Conservation (phyloP, 1,284 basidiomycete species). For the Singerocomus rubriflavus region DNA sequence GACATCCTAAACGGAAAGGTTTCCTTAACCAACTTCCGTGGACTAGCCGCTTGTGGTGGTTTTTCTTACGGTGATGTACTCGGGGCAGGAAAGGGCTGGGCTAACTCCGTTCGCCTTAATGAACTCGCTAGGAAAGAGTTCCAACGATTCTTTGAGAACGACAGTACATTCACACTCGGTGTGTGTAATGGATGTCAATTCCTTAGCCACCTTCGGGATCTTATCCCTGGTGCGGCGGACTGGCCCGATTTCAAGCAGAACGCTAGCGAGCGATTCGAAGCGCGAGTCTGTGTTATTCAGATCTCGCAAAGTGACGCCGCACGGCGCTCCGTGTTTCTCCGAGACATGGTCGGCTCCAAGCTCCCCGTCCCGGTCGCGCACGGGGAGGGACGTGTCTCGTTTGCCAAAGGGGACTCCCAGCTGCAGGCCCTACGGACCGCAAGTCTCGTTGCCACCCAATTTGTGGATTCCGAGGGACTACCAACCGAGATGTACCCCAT, state of each 20-base stretch:
- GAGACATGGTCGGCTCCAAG: constrained; percentile 82
- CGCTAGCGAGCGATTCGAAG: constrained; percentile 89
- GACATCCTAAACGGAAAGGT: constrained; percentile 81
- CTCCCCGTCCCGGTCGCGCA: constrained; percentile 95
- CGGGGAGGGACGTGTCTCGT: constrained; percentile 89
- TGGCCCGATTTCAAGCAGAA: constrained; percentile 97
- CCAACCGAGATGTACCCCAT: constrained; percentile 82
- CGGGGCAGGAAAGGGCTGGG: constrained; percentile 98
- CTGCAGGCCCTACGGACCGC: constrained; percentile 42
- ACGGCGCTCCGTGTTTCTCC: constrained; percentile 76
- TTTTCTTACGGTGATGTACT: constrained; percentile 99
- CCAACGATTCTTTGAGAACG: constrained; percentile 73
- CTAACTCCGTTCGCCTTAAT: constrained; percentile 88
- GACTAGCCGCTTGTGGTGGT: constrained; percentile 93
- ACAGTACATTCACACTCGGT: constrained; percentile 85
- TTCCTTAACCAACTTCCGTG: constrained; percentile 71
- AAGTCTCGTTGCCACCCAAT: constrained; percentile 70
- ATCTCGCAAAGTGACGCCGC: constrained; percentile 60
- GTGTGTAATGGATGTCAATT: constrained; percentile 99
- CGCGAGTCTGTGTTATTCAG: constrained; percentile 77
- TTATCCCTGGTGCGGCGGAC: constrained; percentile 81
- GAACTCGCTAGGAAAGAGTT: constrained; percentile 74
- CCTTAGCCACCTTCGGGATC: constrained; percentile 81
- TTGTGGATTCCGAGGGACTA: constrained; percentile 66
- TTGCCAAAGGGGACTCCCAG: constrained; percentile 44